Evolutionary conservation across 2,329 filamentous ascomycete species (phyloP).

Genomic region (Aspergillus quadrilineatus): DNA sequence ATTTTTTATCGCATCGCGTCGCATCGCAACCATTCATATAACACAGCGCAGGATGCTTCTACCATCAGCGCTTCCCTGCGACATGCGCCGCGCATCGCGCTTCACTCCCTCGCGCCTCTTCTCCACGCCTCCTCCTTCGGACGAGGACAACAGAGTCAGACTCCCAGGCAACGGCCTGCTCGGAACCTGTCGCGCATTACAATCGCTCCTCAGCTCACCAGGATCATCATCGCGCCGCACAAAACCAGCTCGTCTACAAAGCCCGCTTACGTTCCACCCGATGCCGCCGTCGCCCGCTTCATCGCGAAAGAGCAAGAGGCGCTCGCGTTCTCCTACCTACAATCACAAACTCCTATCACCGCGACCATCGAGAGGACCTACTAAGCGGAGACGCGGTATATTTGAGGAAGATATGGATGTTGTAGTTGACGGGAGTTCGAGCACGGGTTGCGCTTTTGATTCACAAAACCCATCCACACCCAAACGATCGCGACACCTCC

Average conservation of each 20-base stretch:
- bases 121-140: conserved; percentile 41
- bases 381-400: conserved; percentile 40
- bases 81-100: conserved; percentile 38
- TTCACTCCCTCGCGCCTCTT: conserved; percentile 38
- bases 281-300: conserved; percentile 22
- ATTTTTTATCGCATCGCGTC: background rate
- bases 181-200: conserved; percentile 44
- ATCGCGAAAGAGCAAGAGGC: conserved; percentile 15
- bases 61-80: conserved; percentile 48
- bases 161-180: conserved; percentile 39
- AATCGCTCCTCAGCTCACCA: conserved; percentile 43
- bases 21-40: background rate
- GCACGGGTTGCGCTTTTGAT: conserved; percentile 15
- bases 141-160: conserved; percentile 31
- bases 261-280: conserved; percentile 36
- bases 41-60: conserved; percentile 40
- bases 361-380: conserved; percentile 34
- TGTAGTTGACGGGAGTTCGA: conserved; percentile 4
- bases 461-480: conserved; percentile 41
- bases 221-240: conserved; percentile 36
- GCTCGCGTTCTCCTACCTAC: conserved; percentile 20
- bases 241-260: conserved; percentile 41
- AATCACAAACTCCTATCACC: conserved; percentile 21
- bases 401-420: conserved; percentile 27
- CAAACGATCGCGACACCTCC: conserved; percentile 44